These are phyloP conservation scores for Fusarium sp. DNA, from an alignment of 2,329 filamentous ascomycete genomes.

Conservation along the genomic window DNA sequence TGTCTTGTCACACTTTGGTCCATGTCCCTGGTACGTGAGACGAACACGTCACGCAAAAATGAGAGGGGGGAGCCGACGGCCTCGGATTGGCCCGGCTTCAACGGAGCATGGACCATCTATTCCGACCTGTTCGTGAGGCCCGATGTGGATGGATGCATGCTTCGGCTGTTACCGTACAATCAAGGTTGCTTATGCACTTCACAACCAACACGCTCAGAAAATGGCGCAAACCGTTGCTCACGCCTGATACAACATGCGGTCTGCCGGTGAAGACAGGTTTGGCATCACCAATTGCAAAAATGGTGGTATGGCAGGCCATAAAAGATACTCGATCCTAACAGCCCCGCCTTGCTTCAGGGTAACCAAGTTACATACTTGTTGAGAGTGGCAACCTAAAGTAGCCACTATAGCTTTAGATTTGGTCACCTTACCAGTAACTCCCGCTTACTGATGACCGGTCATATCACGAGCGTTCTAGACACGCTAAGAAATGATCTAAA, in stretches of 20 bases:
- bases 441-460: background rate
- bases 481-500: background rate
- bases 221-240: background rate
- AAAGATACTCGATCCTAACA: background rate
- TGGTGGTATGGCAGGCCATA: background rate
- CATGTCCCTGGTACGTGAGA: background rate
- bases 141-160: background rate
- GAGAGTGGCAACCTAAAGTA: background rate
- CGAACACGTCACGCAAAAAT: background rate
- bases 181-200: background rate
- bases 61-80: background rate
- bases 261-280: too few relatives aligned
- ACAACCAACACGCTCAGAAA: background rate
- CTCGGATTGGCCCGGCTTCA: background rate
- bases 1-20: background rate
- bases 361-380: background rate
- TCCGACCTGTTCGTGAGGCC: background rate
- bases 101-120: background rate
- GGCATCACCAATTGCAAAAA: background rate
- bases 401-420: too few relatives aligned
- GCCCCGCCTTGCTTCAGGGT: background rate
- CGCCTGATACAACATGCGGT: rapidly evolving
- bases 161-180: background rate
- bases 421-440: background rate
- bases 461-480: background rate